Evolutionary conservation across 768 basidiomycete genomes (phyloP).

Genomic region (Hirschioporus abietinus): DNA sequence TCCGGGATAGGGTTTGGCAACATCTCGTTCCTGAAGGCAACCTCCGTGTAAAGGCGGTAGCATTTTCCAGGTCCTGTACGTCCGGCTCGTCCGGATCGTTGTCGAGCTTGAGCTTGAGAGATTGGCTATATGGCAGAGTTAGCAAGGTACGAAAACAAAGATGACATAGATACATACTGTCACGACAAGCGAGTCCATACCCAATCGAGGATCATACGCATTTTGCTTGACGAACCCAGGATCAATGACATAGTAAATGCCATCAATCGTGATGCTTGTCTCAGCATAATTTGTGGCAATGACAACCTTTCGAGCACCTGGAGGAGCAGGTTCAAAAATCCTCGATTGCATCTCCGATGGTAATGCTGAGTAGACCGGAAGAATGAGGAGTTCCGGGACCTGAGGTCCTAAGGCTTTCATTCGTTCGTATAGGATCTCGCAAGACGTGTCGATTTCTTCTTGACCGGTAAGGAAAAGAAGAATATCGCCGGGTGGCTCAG

Average conservation of each 20-base stretch:
- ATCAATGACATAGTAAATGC: slow-evolving; percentile 98
- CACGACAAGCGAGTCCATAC: slow-evolving; percentile 98
- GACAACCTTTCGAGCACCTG: slow-evolving; percentile 97
- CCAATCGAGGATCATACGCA: slow-evolving; percentile 93
- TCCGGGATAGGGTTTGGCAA: slow-evolving; percentile 95
- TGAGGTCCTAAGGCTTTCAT: slow-evolving; percentile 99
- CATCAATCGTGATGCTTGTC: slow-evolving; percentile 96
- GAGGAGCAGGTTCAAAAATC: slow-evolving; percentile 97
- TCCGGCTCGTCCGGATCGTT: slow-evolving; percentile 93
- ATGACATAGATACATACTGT: slow-evolving; percentile 39
- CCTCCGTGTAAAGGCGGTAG: slow-evolving; percentile 96
- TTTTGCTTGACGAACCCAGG: slow-evolving; percentile 99
- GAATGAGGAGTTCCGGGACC: slow-evolving; percentile 93
- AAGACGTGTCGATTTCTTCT: slow-evolving; percentile 97
- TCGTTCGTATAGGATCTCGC: slow-evolving; percentile 95
- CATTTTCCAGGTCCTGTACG: slow-evolving; percentile 98
- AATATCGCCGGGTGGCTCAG: slow-evolving; percentile 95
- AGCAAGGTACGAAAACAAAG: slow-evolving; percentile 4
- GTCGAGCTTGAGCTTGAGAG: slow-evolving; percentile 96
- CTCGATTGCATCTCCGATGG: slow-evolving; percentile 97
- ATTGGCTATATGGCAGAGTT: slow-evolving; percentile 50
- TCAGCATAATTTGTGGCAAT: slow-evolving; percentile 99
- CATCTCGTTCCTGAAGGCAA: slow-evolving; percentile 99
- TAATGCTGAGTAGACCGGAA: slow-evolving; percentile 96
- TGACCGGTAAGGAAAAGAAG: slow-evolving; percentile 97